A percentile compares a stretch with the other conserved stretches of the same genome.
phyloP scores from a whole-genome alignment of 352 stramenopile species.

The Globisporangium rhizosaccharum region DNA sequence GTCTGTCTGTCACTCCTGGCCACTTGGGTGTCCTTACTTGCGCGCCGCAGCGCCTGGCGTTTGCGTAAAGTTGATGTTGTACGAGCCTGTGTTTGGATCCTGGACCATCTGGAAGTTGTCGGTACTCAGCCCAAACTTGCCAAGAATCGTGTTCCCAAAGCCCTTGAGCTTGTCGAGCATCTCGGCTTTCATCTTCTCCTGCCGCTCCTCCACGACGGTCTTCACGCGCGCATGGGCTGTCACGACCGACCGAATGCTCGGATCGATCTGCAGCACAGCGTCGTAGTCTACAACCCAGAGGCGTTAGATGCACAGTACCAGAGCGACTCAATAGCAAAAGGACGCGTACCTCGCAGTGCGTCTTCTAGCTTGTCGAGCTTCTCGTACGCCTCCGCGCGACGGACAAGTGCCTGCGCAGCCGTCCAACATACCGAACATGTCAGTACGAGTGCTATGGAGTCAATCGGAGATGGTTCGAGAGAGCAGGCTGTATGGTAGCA shows the following conservation, averaged over 20 bases:
- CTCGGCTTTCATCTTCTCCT: slow-evolving; percentile 98
- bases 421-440: neutral
- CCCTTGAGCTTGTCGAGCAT: slow-evolving; percentile 98
- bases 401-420: slow-evolving; percentile 61
- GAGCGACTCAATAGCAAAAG: neutral
- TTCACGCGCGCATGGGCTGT: slow-evolving; percentile 72
- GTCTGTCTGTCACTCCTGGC: too few relatives aligned
- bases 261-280: slow-evolving; percentile 91
- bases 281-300: slow-evolving; percentile 54
- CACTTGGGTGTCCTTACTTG: neutral
- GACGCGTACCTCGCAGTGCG: slow-evolving; percentile 72
- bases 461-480: slow-evolving; percentile 2
- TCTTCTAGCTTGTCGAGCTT: slow-evolving; percentile 92
- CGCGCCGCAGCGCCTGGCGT: slow-evolving; percentile 22
- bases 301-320: neutral
- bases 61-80: slow-evolving; percentile 95
- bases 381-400: slow-evolving; percentile 90
- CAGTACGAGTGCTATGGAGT: neutral
- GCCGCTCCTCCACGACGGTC: slow-evolving; percentile 89
- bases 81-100: slow-evolving; percentile 95
- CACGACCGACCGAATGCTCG: slow-evolving; percentile 51
- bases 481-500: neutral
- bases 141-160: slow-evolving; percentile 97
- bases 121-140: slow-evolving; percentile 98
- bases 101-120: slow-evolving; percentile 99